Evolutionary conservation across 495 filamentous ascomycete genomes (phyloP), one percentile per base, ranked within the genome.

Genomic region (Trypethelium eluteriae): DNA sequence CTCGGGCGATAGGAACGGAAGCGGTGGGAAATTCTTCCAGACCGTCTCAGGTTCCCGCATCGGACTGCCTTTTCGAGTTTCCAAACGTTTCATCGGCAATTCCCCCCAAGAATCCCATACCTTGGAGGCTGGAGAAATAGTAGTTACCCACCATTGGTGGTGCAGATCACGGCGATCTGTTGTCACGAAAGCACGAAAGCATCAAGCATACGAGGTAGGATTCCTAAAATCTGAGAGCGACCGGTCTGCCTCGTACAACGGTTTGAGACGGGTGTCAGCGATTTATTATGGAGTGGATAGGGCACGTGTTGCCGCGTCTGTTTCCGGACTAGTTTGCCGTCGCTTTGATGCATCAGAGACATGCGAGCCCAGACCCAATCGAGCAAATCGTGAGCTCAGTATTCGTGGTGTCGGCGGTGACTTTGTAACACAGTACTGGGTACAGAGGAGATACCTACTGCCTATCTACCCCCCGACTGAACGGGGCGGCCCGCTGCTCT

Each of bases 401-500:
- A 25, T 25, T 25, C 25, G 25, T 25, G 25, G 25, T 25, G 25
- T 25, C 25, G 25, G 25, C 25, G 25, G 25, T 25, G 25, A 25
- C 25, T 25, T 25, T 25, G 25, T 25, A 25, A 25, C 25, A 25
- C 25, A 25, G 25, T 25, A 25, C 25, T 25, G 25, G 25, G 25
- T 25, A 25, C 25, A 25, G 25, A 25, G 25, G 25, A 25, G 25
- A 25, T 25, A 25, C 25, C 25, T 25, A 25, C 25, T 25, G 25
- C 25, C 25, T 25, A 25, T 25, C 25, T 25, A 25, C 25, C 25
- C 18, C 49, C 49, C 49, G 49, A 53, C 18, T 46, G 0, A 53
- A 53, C 49, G 49, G 49, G 18, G 49, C 49, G 49, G 49, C 49
- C 49, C 49, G 49, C n/a, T 25, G n/a, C 49, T 53, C 5, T 53